Base-by-base conservation (phyloP, 2,329 filamentous ascomycete species). In the Didymella sp. region DNA sequence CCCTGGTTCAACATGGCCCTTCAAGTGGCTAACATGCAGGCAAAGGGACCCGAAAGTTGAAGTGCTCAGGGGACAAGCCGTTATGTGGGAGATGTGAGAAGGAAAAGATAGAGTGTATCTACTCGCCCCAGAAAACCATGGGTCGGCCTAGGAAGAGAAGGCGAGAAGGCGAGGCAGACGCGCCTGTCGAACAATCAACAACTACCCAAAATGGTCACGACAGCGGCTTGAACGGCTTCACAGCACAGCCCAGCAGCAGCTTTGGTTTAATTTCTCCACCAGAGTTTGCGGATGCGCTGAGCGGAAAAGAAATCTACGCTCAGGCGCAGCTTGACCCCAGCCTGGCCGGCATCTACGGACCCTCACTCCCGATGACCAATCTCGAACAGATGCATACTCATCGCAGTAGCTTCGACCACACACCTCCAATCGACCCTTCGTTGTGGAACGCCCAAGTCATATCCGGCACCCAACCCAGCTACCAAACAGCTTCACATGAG, bases 111-210 rank as follows among this genome's bases (percentile, higher is more conserved):
- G 44, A 46, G 15, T 83, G 81, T 62, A 50, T 78, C 24, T 83
- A 82, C 64, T 81, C 79, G 22, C 68, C 70, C 2, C 79, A 79
- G 49, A 82, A 81, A 66, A 76, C 72, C 31, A 83, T 83, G 81
- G 81, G 81, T 9, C 66, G 81, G 40, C 81, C 81, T n/a, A 77
- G 77, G 58, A 83, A 83, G 66, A 73, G 80, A 48, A 68, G 70
- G 56, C 68, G 76, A 45, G 71, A 73, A n/a, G 71, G 64, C 22
- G 61, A 52, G 46, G 52, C 47, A 13, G 59, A 56, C n/a, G 57
- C 30, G 2, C 27, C 30, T 37, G n/a, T 4, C 12, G 44, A 28
- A 6, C 11, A 15, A 17, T 2, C 30, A 12, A 13, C 19, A 4
- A 31, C 37, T 28, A 6, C 17, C 4, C 30, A 43, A 15, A 24